These are phyloP conservation scores for Fusarium camptoceras DNA, from an alignment of 2,329 filamentous ascomycete genomes.

Conservation along the genomic window DNA sequence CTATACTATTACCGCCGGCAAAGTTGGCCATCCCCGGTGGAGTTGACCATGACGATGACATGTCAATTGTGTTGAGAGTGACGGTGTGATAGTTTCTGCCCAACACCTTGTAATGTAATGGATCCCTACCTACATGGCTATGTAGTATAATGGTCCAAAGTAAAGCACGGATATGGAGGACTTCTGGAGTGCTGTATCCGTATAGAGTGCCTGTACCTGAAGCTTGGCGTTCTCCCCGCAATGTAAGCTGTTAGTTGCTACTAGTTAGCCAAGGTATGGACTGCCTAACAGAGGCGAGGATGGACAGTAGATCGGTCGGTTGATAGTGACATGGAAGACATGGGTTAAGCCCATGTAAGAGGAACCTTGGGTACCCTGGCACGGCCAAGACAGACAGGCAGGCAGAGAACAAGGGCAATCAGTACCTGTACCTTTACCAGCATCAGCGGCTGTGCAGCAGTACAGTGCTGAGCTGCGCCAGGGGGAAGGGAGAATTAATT, in stretches of 20 bases:
- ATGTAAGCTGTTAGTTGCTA: not conserved
- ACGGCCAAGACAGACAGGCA: not conserved
- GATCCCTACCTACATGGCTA: not conserved
- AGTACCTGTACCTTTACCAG: not conserved
- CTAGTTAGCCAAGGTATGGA: not conserved
- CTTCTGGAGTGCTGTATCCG: not conserved
- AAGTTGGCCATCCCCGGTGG: not conserved
- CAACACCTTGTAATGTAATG: slow-evolving; percentile 16
- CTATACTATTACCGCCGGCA: slow-evolving; percentile 9
- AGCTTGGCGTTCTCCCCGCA: slow-evolving; percentile 26
- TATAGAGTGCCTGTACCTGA: not conserved
- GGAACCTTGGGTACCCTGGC: slow-evolving; percentile 2
- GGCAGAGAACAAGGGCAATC: slow-evolving; percentile 10
- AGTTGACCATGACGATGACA: slow-evolving; percentile 2
- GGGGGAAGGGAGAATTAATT: slow-evolving; percentile 17
- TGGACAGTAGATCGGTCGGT: slow-evolving; percentile 37
- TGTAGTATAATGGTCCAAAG: not conserved
- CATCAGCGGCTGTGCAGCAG: not conserved
- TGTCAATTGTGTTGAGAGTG: slow-evolving; percentile 8
- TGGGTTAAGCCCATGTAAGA: slow-evolving; percentile 19
- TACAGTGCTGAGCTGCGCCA: not conserved
- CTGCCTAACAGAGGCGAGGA: slow-evolving; percentile 20
- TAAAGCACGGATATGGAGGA: not conserved
- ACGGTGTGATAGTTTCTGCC: slow-evolving; percentile 42
- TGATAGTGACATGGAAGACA: slow-evolving; percentile 20